Conservation (phyloP, 345 rosid genomes). For the Ailanthus altissimus region DNA sequence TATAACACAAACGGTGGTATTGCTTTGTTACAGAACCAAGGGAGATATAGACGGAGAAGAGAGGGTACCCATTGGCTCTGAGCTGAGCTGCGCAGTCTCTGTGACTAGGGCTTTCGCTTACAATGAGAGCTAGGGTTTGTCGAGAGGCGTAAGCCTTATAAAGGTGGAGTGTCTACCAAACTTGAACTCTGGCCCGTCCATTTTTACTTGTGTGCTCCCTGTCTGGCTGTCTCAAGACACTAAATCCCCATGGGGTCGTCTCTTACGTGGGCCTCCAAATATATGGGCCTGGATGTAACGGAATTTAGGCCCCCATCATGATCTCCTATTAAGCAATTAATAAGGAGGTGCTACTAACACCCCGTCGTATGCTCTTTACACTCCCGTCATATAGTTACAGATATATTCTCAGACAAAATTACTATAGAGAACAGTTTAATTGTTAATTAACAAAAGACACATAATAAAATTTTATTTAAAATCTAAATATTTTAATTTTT, state of each 20-base stretch:
- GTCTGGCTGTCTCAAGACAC: too few species aligned
- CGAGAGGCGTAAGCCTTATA: neutral
- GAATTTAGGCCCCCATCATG: neutral
- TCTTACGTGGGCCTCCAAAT: neutral
- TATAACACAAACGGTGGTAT: neutral
- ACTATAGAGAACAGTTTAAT: too few species aligned
- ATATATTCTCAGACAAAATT: too few species aligned
- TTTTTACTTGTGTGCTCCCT: neutral
- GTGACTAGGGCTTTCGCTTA: neutral
- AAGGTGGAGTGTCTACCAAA: neutral
- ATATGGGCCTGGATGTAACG: neutral
- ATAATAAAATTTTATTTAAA: too few species aligned
- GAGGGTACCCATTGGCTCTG: conserved; percentile 17
- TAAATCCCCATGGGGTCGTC: neutral
- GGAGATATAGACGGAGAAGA: neutral
- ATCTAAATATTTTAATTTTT: too few species aligned
- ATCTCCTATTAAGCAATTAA: neutral
- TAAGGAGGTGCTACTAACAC: too few species aligned
- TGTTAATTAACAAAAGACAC: too few species aligned
- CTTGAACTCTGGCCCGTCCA: conserved; percentile 24
- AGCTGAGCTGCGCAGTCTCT: neutral
- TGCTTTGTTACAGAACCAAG: neutral
- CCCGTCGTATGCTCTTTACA: too few species aligned
- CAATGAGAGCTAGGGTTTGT: neutral
- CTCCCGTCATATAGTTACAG: too few species aligned